phyloP scores from a whole-genome alignment of 2,329 filamentous ascomycete species.

The Tolypocladium ovalisporum region DNA sequence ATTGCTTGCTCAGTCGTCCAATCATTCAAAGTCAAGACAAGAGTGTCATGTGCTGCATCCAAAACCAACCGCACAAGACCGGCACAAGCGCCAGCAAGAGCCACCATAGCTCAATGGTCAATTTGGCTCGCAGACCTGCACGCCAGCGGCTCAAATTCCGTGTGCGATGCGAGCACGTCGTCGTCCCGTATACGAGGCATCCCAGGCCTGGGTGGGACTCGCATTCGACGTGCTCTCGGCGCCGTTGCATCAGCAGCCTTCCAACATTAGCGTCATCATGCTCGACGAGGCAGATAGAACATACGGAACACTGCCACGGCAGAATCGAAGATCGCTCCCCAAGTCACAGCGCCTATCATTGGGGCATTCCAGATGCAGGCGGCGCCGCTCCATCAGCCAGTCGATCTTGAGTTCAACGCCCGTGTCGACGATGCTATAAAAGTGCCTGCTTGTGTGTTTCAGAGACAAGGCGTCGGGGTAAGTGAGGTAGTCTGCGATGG shows the following conservation, averaged over 20 bases:
- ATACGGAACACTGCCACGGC: constrained; percentile 46
- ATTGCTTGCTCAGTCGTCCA: neutral
- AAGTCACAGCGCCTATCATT: constrained; percentile 46
- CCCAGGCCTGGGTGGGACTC: constrained; percentile 45
- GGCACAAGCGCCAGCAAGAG: constrained; percentile 31
- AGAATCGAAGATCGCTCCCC: constrained; percentile 49
- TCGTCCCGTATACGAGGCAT: constrained; percentile 42
- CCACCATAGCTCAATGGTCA: constrained; percentile 40
- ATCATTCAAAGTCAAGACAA: neutral
- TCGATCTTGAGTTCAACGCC: constrained; percentile 54
- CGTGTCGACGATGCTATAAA: constrained; percentile 55
- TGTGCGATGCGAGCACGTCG: constrained; percentile 32
- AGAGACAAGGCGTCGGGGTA: constrained; percentile 63
- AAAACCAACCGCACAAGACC: constrained; percentile 11
- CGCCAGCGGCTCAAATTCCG: constrained; percentile 33
- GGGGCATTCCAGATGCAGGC: constrained; percentile 54
- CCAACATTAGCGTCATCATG: neutral
- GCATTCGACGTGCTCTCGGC: constrained; percentile 50
- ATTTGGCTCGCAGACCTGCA: constrained; percentile 30
- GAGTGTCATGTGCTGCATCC: neutral
- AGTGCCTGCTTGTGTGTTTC: constrained; percentile 54
- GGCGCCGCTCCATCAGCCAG: constrained; percentile 56
- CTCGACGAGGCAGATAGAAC: constrained; percentile 9
- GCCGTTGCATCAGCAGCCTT: constrained; percentile 46
- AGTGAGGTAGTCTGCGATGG: constrained; percentile 47